Conservation (phyloP, 441 rosid species). For the Pelargonium australe region DNA sequence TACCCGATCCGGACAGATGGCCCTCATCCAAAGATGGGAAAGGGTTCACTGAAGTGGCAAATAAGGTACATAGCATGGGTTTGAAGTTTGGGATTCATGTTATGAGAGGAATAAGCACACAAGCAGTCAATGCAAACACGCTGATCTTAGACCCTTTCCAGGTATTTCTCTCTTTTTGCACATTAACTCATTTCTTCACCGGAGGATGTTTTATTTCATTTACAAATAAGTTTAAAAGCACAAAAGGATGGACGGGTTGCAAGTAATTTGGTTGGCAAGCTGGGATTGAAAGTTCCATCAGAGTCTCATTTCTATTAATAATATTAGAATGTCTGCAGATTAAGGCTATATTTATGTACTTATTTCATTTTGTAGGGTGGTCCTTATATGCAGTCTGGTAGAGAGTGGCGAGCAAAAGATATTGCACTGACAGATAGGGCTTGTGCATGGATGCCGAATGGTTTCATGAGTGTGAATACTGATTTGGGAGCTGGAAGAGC, state of each 20-base stretch:
- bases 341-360: background rate
- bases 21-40: constrained; percentile 73
- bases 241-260: too few relatives aligned
- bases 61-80: constrained; percentile 70
- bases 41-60: constrained; percentile 73
- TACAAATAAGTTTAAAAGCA: too few relatives aligned
- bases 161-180: constrained; percentile 28
- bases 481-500: constrained; percentile 71
- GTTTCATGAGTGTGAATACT: constrained; percentile 82
- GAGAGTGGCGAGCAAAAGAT: constrained; percentile 64
- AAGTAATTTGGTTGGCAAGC: too few relatives aligned
- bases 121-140: constrained; percentile 70
- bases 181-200: too few relatives aligned
- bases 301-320: too few relatives aligned
- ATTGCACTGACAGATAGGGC: constrained; percentile 74
- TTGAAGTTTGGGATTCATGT: constrained; percentile 94
- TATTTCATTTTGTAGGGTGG: constrained; percentile 36
- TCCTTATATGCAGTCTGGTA: constrained; percentile 52
- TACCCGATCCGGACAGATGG: constrained; percentile 81
- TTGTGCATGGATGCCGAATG: constrained; percentile 85
- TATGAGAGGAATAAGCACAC: constrained; percentile 90
- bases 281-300: too few relatives aligned
- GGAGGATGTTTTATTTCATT: too few relatives aligned
- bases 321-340: too few relatives aligned
- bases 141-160: constrained; percentile 49